Conservation (phyloP, 2,329 filamentous ascomycete genomes). For the Aspergillus quadricinctus region DNA sequence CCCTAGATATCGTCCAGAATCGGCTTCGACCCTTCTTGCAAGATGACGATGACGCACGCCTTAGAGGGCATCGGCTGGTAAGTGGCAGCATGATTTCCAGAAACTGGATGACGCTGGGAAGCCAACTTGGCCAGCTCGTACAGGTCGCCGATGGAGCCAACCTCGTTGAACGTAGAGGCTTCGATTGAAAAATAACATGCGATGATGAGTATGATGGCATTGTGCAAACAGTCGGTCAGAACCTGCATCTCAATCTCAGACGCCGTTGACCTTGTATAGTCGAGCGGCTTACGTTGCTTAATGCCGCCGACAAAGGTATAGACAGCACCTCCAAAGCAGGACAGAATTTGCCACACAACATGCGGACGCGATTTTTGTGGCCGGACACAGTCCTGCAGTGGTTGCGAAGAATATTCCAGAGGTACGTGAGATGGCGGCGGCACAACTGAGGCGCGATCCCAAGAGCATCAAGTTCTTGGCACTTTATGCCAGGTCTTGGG, state of each 20-base stretch:
- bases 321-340: constrained; percentile 56
- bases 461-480: constrained; percentile 64
- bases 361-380: constrained; percentile 68
- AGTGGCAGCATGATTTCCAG: constrained; percentile 51
- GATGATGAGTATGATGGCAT: constrained; percentile 51
- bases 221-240: constrained; percentile 54
- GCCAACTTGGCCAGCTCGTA: constrained; percentile 50
- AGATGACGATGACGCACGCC: constrained; percentile 35
- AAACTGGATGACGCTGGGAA: constrained; percentile 43
- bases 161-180: constrained; percentile 43
- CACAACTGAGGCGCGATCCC: constrained; percentile 54
- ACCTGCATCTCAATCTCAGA: constrained; percentile 19
- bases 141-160: constrained; percentile 46
- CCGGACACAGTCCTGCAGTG: constrained; percentile 59
- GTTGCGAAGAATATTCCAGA: constrained; percentile 61
- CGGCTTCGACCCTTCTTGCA: too few relatives aligned
- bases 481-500: constrained; percentile 61
- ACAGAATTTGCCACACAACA: constrained; percentile 65
- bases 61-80: constrained; percentile 55
- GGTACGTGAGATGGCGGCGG: constrained; percentile 54
- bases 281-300: constrained; percentile 29
- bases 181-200: constrained; percentile 48
- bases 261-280: background rate
- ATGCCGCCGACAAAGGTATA: constrained; percentile 41
- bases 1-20: constrained; percentile 31